Percentiles rank a stretch among this genome's conserved stretches.
phyloP scores from a whole-genome alignment of 140 eudicot species.

The Artemisia princeps region DNA sequence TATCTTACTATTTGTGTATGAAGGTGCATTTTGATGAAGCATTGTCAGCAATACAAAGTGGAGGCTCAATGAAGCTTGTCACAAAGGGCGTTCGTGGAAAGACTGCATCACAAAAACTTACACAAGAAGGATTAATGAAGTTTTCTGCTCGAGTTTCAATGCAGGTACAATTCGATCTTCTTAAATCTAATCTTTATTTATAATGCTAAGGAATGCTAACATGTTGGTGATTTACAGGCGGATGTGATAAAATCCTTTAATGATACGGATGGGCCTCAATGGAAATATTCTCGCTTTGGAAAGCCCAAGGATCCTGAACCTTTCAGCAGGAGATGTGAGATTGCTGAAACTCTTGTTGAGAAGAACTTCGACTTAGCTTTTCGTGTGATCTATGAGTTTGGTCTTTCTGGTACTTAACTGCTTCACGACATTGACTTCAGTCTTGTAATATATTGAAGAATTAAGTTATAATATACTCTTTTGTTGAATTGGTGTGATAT shows the following conservation, averaged over 20 bases:
- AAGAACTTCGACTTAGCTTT: constrained; percentile 88
- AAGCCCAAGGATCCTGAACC: constrained; percentile 93
- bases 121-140: constrained; percentile 84
- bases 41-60: constrained; percentile 57
- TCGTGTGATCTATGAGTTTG: constrained; percentile 78
- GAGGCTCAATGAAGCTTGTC: constrained; percentile 65
- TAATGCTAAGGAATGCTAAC: constrained; percentile 2
- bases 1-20: constrained; percentile 19
- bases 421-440: neutral
- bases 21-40: constrained; percentile 97
- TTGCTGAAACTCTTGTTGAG: constrained; percentile 88
- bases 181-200: too few species aligned
- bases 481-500: constrained; percentile 10
- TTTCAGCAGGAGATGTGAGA: constrained; percentile 84
- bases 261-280: constrained; percentile 84
- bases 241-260: constrained; percentile 80
- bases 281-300: constrained; percentile 94
- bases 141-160: constrained; percentile 86
- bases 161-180: constrained; percentile 45
- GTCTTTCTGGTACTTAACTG: constrained; percentile 64
- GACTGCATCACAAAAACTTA: constrained; percentile 78
- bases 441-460: constrained; percentile 9
- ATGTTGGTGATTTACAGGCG: constrained; percentile 37
- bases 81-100: constrained; percentile 82
- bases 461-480: constrained; percentile 14